Conservation (phyloP, 305 asterid genomes). For the Stenogyne calaminthoides region DNA sequence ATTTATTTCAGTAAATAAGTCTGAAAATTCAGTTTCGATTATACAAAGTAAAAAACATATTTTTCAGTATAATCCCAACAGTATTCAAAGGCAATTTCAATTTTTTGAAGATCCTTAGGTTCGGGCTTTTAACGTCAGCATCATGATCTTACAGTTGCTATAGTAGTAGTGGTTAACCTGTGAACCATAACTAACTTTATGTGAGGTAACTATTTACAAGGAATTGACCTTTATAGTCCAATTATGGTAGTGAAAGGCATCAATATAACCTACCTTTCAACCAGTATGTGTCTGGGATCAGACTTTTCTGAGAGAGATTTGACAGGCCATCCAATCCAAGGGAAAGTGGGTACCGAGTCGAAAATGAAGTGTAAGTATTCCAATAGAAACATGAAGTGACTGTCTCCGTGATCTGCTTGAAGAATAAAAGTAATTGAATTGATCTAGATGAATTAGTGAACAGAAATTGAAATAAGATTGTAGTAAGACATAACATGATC, state of each 20-base stretch:
- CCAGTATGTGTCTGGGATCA: background rate
- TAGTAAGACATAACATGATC: background rate
- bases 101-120: background rate
- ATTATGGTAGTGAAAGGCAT: background rate
- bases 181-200: conserved; percentile 16
- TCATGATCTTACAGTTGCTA: background rate
- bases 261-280: background rate
- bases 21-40: no score
- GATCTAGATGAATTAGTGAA: background rate
- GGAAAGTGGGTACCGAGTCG: conserved; percentile 2
- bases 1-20: no score
- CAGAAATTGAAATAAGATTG: conserved; percentile 8
- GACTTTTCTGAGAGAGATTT: background rate
- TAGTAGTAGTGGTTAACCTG: conserved; percentile 8
- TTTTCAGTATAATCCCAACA: no score
- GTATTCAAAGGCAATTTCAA: background rate
- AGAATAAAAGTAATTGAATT: conserved; percentile 1
- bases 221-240: background rate
- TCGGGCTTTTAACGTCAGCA: background rate
- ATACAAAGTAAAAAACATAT: no score
- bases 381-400: conserved; percentile 15
- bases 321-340: conserved; percentile 7
- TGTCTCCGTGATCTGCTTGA: background rate
- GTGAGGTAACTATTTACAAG: background rate
- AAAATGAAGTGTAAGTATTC: conserved; percentile 6